These are phyloP conservation scores for Solanum okadae DNA, from an alignment of 257 asterid species.

Conservation along the genomic window DNA sequence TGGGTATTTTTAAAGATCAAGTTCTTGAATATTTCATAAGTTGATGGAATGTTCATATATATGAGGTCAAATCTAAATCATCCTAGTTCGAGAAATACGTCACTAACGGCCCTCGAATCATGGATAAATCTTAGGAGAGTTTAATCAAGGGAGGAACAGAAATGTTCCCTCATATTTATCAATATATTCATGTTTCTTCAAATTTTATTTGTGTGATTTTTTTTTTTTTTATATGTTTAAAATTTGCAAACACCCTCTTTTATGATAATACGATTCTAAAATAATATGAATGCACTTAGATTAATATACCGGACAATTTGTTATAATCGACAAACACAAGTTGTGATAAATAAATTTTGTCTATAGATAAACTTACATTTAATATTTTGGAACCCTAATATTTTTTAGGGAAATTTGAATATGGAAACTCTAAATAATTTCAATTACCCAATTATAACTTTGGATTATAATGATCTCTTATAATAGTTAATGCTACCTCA, in stretches of 20 bases:
- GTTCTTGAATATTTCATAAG: too few relatives aligned
- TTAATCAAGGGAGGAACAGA: too few relatives aligned
- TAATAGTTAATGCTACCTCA: neutral
- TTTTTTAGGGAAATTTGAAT: neutral
- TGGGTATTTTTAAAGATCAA: too few relatives aligned
- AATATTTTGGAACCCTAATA: neutral
- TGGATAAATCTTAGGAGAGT: too few relatives aligned
- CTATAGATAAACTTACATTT: neutral
- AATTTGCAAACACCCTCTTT: neutral
- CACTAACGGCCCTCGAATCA: too few relatives aligned
- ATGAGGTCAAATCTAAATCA: too few relatives aligned
- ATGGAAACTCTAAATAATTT: neutral
- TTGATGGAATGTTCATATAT: too few relatives aligned
- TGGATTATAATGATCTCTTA: neutral
- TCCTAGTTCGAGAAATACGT: too few relatives aligned
- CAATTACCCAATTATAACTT: neutral
- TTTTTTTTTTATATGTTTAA: too few relatives aligned
- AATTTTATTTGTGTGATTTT: too few relatives aligned
- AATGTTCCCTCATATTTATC: too few relatives aligned
- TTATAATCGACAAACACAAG: neutral
- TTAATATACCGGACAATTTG: neutral
- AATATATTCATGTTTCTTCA: too few relatives aligned
- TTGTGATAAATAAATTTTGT: neutral
- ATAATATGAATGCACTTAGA: neutral
- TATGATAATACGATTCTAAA: neutral